Conservation (phyloP, 306 rosid species). For the Glycine soja region DNA sequence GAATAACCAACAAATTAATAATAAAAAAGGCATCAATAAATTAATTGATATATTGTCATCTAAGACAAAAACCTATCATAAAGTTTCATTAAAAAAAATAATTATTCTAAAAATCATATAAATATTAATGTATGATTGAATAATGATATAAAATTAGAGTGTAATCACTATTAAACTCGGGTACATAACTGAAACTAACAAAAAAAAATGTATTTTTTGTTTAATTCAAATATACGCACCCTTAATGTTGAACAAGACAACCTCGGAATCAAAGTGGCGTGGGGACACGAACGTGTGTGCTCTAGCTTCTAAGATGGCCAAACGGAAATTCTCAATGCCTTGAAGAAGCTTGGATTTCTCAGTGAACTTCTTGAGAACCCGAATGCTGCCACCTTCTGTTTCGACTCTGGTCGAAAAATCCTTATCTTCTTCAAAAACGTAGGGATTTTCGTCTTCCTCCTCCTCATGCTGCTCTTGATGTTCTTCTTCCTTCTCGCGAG, state of each 20-base stretch:
- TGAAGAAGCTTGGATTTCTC: slow-evolving; percentile 56
- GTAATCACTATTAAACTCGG: too few relatives aligned
- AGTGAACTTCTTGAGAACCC: slow-evolving; percentile 58
- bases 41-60: too few relatives aligned
- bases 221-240: slow-evolving; percentile 36
- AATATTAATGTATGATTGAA: too few relatives aligned
- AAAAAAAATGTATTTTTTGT: too few relatives aligned
- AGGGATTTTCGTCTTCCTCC: slow-evolving; percentile 50
- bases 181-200: too few relatives aligned
- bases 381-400: slow-evolving; percentile 61
- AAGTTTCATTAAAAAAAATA: too few relatives aligned
- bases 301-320: slow-evolving; percentile 59
- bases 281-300: slow-evolving; percentile 62
- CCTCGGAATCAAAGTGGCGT: slow-evolving; percentile 67
- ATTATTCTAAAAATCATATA: too few relatives aligned
- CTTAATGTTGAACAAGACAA: slow-evolving; percentile 51
- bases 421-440: slow-evolving; percentile 48
- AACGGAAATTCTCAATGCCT: slow-evolving; percentile 63
- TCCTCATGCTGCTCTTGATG: not conserved
- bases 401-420: slow-evolving; percentile 47
- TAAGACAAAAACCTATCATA: too few relatives aligned
- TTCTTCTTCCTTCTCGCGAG: not conserved
- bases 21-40: too few relatives aligned
- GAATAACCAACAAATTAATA: too few relatives aligned
- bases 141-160: too few relatives aligned